Evolutionary conservation across 2,329 filamentous ascomycete genomes (phyloP), one percentile per base, ranked within the genome.

Genomic region (Teratosphaeria viscida): DNA sequence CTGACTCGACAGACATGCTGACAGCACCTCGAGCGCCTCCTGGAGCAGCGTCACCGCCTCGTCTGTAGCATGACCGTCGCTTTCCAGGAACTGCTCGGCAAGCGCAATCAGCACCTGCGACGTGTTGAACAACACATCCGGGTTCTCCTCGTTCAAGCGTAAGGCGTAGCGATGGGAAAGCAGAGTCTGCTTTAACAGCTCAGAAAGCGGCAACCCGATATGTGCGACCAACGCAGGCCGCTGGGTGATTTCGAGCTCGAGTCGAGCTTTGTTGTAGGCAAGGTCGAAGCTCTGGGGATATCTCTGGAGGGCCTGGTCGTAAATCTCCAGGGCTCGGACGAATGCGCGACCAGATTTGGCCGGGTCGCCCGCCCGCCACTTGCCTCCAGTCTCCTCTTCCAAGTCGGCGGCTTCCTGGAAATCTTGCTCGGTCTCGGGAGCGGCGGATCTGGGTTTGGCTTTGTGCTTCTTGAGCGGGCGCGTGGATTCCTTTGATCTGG

Each of bases 241-340:
- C 63, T 88, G 86, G 23, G 84, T 83, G 60, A 89, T 81, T 68
- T 87, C 84, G 68, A 88, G 85, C 70, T 89, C 81, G 35, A 89
- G 78, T 62, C 85, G 80, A 29, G 87, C 86, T 82, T 88, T 89
- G 72, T 90, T 90, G 71, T 90, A 90, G 11, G 86, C 86, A 39
- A 90, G 77, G 72, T 90, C 87, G 72, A 89, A 86, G 23, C 80
- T 84, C 10, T 70, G 68, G 1, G 86, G 84, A 68, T 83, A 85
- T 61, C 77, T 82, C 55, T 75, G 74, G 35, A 90, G 69, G 12
- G 85, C 87, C 57, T 82, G 79, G 62, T 84, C 81, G 67, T 90
- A 90, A 53, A 79, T 78, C 57, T 87, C 81, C 57, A 89, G 80
- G 12, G 87, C 87, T 62, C 85, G 78, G 63, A 84, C 78, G 68